These are phyloP conservation scores for Pseudogymnoascus sp. DNA, from an alignment of 2,329 filamentous ascomycete genomes.

Conservation along the genomic window DNA sequence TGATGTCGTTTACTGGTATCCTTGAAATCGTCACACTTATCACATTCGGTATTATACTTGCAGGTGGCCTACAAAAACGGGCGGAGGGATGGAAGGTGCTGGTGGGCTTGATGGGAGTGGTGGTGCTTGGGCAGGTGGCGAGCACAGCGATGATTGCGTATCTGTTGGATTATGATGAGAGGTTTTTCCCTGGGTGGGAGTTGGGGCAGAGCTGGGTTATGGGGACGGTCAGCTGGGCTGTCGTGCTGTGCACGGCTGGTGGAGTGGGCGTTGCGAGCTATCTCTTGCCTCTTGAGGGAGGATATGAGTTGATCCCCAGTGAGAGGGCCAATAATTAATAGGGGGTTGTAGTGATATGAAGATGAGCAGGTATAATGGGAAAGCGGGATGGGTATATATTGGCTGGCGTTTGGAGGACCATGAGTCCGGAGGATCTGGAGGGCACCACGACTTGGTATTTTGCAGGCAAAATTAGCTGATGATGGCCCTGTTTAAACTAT, in stretches of 20 bases:
- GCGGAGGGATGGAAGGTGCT: constrained; percentile 79
- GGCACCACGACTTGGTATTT: not conserved
- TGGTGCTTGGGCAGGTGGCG: constrained; percentile 65
- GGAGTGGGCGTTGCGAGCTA: constrained; percentile 62
- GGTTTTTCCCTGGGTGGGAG: constrained; percentile 77
- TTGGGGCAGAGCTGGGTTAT: constrained; percentile 76
- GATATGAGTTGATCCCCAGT: constrained; percentile 69
- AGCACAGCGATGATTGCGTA: constrained; percentile 79
- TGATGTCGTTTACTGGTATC: constrained; percentile 80
- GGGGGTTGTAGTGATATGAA: not conserved
- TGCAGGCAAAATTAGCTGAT: not conserved
- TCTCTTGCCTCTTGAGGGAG: constrained; percentile 70
- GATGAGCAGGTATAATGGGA: not conserved
- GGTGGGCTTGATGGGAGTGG: constrained; percentile 56
- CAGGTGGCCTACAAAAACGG: constrained; percentile 72
- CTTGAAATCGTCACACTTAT: constrained; percentile 76
- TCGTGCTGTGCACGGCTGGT: constrained; percentile 48
- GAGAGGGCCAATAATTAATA: constrained; percentile 18
- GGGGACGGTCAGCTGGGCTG: constrained; percentile 49
- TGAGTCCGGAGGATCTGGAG: not conserved
- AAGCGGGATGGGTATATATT: not conserved
- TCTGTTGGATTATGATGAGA: constrained; percentile 73
- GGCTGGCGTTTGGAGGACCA: not conserved
- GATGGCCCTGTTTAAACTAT: not conserved
- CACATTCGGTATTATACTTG: constrained; percentile 68